A percentile compares a stretch with the other conserved stretches of the same genome.
Conservation (phyloP, 1,284 basidiomycete genomes). For the Cryptococcus sp. region DNA sequence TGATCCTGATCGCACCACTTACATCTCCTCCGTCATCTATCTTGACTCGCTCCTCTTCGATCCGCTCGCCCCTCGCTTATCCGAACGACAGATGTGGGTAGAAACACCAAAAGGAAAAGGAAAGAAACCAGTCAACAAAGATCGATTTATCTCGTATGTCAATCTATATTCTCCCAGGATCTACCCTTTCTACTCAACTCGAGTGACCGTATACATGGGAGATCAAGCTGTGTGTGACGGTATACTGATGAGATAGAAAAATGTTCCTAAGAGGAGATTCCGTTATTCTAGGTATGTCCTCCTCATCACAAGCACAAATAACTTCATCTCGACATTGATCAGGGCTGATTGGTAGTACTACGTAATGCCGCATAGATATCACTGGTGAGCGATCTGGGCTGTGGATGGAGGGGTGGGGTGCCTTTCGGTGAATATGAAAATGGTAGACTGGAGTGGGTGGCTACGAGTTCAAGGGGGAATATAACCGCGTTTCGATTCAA, state of each 20-base stretch:
- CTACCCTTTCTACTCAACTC: not conserved
- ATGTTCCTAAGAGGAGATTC: constrained; percentile 73
- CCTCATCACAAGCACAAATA: too few species aligned
- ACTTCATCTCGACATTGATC: too few species aligned
- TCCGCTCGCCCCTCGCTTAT: too few species aligned
- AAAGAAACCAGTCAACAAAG: constrained; percentile 98
- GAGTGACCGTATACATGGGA: not conserved
- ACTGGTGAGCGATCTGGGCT: not conserved
- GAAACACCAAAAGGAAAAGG: constrained; percentile 97
- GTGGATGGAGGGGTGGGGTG: too few species aligned
- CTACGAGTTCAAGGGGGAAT: too few species aligned
- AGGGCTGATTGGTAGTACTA: constrained; percentile 56
- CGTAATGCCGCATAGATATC: constrained; percentile 74
- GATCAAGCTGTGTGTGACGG: not conserved
- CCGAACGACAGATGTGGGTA: constrained; percentile 82
- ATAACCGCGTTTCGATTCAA: too few species aligned
- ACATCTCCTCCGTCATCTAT: too few species aligned
- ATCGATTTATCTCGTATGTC: constrained; percentile 99
- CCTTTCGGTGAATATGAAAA: too few species aligned
- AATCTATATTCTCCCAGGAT: constrained; percentile 48
- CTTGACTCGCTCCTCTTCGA: too few species aligned
- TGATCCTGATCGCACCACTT: too few species aligned
- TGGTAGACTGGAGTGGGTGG: too few species aligned
- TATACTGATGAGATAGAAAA: constrained; percentile 34
- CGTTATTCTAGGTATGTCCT: constrained; percentile 78